Evolutionary conservation across 2,329 filamentous ascomycete genomes (phyloP), one percentile per base, ranked within the genome.

Genomic region (Colletotrichum liriopes): DNA sequence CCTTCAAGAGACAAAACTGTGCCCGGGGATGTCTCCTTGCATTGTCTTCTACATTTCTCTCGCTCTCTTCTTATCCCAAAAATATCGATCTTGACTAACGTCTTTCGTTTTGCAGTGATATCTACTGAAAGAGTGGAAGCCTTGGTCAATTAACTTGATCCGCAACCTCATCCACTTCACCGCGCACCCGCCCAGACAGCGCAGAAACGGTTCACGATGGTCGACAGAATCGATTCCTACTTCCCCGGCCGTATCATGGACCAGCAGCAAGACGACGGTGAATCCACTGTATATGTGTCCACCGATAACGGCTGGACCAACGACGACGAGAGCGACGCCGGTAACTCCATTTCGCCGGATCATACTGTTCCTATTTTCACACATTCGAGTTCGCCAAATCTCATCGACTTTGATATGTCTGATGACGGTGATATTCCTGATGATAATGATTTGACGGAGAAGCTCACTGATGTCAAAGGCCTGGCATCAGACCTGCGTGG

Each of bases 251-350:
- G 23, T 1, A 12, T 58, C 39, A 35, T 58, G 11, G 23, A 26
- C n/a, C 39, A 26, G n/a, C 43, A 26, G 26, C 29, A 61, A 26
- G 51, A 32, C 8, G 65, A 64, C 20, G 32, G 41, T 7, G 23
- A 29, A 6, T 59, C 60, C 11, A 60, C 61, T 8, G 18, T 47
- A 3, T 72, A 72, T 32, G 70, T 52, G 26, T 52, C 43, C 5
- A 72, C 70, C 29, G 70, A 72, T 41, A n/a, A 72, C 23, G 70
- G 70, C 12, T 70, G 56, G 56, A 54, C 41, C 16, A 37, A 58
- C 37, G 66, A 69, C n/a, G 70, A 55, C 4, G 18, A 32, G 16
- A 65, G 54, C 20, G 47, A 60, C 29, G 20, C 39, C 9, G 41
- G 54, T n/a, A 39, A 52, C 16, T 35, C 9, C 18, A 12, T 14